phyloP scores from a whole-genome alignment of 257 asterid species.

The Solanum neorickii region DNA sequence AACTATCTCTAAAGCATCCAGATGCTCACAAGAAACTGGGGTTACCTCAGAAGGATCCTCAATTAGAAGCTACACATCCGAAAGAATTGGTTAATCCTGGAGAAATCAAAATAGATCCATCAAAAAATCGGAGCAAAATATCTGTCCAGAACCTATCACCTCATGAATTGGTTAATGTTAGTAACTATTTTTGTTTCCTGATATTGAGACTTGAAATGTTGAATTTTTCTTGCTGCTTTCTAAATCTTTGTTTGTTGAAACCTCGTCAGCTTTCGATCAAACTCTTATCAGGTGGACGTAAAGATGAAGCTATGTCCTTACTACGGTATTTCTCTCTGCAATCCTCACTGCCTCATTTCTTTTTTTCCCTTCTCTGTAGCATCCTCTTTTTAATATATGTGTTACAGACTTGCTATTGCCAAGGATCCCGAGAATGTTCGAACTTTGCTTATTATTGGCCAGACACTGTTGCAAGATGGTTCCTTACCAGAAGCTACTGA shows the following conservation, averaged over 20 bases:
- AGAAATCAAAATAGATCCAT: conserved; percentile 17
- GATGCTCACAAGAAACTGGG: conserved; percentile 50
- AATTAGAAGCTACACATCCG: conserved; percentile 16
- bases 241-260: background rate
- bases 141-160: conserved; percentile 49
- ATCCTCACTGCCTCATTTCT: background rate
- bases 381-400: conserved; percentile 11
- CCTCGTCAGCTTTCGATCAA: background rate
- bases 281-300: background rate
- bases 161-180: conserved; percentile 55
- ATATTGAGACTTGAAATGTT: background rate
- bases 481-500: conserved; percentile 51
- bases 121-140: conserved; percentile 34
- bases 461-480: conserved; percentile 41
- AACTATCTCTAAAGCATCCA: conserved; percentile 54
- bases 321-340: background rate
- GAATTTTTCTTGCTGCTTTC: background rate
- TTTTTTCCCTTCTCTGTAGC: background rate
- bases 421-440: conserved; percentile 69
- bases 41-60: conserved; percentile 41
- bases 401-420: conserved; percentile 75
- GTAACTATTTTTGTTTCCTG: conserved; percentile 13
- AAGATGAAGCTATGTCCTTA: conserved; percentile 1
- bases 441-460: conserved; percentile 76
- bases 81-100: conserved; percentile 17